Evolutionary conservation across 2,329 filamentous ascomycete species (phyloP).

Genomic region (Nothophoma quercina): DNA sequence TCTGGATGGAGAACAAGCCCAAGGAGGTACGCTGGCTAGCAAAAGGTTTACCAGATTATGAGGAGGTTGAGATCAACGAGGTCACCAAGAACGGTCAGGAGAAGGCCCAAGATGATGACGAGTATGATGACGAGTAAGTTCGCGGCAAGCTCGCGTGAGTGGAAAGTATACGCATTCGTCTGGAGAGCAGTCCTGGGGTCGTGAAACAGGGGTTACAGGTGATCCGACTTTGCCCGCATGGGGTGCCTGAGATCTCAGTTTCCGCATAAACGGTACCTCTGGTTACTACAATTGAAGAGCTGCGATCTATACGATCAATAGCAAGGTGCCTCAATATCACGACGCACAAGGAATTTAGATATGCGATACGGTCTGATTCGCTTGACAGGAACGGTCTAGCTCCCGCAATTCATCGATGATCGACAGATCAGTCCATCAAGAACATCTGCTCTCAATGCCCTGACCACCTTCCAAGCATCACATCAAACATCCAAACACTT

Average conservation of each 20-base stretch:
- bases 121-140: constrained; percentile 19
- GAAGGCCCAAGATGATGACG: constrained; percentile 28
- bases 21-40: constrained; percentile 37
- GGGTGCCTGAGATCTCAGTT: neutral
- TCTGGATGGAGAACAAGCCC: constrained; percentile 42
- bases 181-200: neutral
- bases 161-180: neutral
- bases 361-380: neutral
- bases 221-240: constrained; percentile 3
- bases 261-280: neutral
- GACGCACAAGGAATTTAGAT: neutral
- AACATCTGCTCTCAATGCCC: constrained; percentile 7
- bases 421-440: constrained; percentile 7
- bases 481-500: constrained; percentile 3
- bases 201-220: constrained; percentile 11
- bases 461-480: constrained; percentile 4
- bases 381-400: constrained; percentile 7
- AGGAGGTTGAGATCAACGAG: constrained; percentile 21
- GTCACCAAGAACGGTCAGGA: constrained; percentile 14
- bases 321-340: neutral
- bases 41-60: constrained; percentile 28
- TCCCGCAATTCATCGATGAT: constrained; percentile 6
- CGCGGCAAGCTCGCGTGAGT: constrained; percentile 6
- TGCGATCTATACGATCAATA: neutral
- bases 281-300: neutral